Evolutionary conservation across 495 filamentous ascomycete species (phyloP).

Genomic region (Haplographium delicatum): DNA sequence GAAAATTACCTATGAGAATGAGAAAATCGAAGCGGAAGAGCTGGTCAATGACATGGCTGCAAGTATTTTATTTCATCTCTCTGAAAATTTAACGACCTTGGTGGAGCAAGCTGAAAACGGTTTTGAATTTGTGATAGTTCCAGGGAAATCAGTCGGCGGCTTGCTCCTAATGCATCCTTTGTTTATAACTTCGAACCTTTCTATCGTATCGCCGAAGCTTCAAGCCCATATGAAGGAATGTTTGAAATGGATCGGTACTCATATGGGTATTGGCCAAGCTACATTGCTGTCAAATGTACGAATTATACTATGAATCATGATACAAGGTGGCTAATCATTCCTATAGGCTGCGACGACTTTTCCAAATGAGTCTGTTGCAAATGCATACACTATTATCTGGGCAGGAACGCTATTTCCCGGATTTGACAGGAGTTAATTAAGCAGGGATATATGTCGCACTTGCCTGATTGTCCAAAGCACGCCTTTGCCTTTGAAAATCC

Average conservation of each 20-base stretch:
- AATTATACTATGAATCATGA: not conserved
- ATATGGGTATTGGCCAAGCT: slow-evolving; percentile 7
- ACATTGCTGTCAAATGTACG: slow-evolving; percentile 2
- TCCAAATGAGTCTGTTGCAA: not conserved
- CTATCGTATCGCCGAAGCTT: not conserved
- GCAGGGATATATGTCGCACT: too few species aligned
- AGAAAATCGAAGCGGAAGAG: too few species aligned
- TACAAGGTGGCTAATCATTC: not conserved
- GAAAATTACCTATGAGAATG: not conserved
- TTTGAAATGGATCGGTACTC: not conserved
- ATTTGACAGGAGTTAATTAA: too few species aligned
- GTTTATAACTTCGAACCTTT: slow-evolving; percentile 1
- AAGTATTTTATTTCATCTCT: not conserved
- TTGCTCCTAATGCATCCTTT: slow-evolving; percentile 6
- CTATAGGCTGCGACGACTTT: not conserved
- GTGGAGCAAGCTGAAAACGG: not conserved
- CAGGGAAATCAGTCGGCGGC: slow-evolving; percentile 3
- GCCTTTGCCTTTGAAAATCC: too few species aligned
- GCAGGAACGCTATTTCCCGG: slow-evolving; percentile 6
- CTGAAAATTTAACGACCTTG: not conserved
- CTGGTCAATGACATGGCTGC: not conserved
- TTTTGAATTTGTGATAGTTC: not conserved
- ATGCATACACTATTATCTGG: slow-evolving; percentile 2
- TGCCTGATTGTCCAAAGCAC: too few species aligned
- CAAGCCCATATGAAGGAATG: slow-evolving; percentile 1